phyloP scores from a whole-genome alignment of 768 basidiomycete genomes.

The Xerocomus spinulosus region DNA sequence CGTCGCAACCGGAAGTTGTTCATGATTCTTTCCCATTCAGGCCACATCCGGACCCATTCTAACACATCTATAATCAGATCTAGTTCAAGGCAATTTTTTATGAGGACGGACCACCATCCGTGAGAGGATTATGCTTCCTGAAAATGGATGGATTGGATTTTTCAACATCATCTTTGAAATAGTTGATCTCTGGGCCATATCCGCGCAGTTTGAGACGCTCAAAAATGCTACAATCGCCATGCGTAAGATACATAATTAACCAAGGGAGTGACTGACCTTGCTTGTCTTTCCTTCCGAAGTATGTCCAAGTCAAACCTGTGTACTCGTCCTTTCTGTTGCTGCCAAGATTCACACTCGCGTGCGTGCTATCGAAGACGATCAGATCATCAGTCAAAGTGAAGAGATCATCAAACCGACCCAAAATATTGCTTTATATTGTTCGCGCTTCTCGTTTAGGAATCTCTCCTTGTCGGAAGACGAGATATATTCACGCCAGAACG shows the following conservation, averaged over 20 bases:
- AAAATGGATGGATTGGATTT: slow-evolving; percentile 4
- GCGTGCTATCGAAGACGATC: slow-evolving; percentile 9
- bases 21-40: slow-evolving; percentile 1
- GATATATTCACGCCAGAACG: slow-evolving; percentile 3
- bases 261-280: slow-evolving; percentile 1
- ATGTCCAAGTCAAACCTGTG: slow-evolving; percentile 9
- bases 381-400: neutral
- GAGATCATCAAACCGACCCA: neutral
- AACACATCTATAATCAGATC: neutral
- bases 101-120: slow-evolving; percentile 4
- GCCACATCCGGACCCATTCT: slow-evolving; percentile 10
- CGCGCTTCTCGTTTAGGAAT: slow-evolving; percentile 5
- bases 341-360: slow-evolving; percentile 4
- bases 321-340: slow-evolving; percentile 6
- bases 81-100: neutral
- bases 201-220: slow-evolving; percentile 11
- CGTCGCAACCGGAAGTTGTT: neutral
- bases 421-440: neutral
- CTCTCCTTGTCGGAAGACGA: slow-evolving; percentile 1
- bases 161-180: slow-evolving; percentile 1
- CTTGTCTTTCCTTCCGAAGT: slow-evolving; percentile 7
- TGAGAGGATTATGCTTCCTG: slow-evolving; percentile 11
- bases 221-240: slow-evolving; percentile 13
- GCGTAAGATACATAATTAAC: neutral
- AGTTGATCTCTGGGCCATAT: slow-evolving; percentile 8